These are phyloP conservation scores for Eryngium alpinum DNA, from an alignment of 140 eudicot species.

Conservation along the genomic window DNA sequence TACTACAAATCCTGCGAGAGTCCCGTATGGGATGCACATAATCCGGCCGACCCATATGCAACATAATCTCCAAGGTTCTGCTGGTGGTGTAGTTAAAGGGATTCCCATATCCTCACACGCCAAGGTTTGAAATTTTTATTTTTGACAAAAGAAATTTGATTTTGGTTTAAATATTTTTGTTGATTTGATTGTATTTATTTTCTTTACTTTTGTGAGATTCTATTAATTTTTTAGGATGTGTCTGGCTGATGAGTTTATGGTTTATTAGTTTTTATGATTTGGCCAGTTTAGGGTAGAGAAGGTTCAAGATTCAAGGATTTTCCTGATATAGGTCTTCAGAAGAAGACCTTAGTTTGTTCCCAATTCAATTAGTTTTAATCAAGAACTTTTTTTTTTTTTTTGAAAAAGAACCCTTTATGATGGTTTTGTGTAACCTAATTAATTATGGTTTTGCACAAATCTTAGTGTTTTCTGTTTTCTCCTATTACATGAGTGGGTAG, in stretches of 20 bases:
- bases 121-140: conserved; percentile 31
- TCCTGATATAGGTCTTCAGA: background rate
- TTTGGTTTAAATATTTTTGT: background rate
- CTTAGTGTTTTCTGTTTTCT: background rate
- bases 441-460: background rate
- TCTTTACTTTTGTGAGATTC: background rate
- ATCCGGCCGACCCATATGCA: conserved; percentile 37
- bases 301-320: background rate
- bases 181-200: background rate
- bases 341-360: background rate
- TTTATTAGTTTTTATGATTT: background rate
- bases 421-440: background rate
- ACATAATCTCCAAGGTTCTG: conserved; percentile 21
- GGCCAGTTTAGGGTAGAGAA: background rate
- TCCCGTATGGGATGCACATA: conserved; percentile 31
- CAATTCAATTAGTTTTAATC: background rate
- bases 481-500: background rate
- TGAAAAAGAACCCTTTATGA: background rate
- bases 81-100: conserved; percentile 32
- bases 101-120: conserved; percentile 30
- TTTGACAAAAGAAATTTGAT: background rate
- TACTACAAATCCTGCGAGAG: conserved; percentile 5
- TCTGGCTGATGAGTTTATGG: background rate
- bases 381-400: background rate
- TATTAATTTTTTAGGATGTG: too few species aligned